Evolutionary conservation across 208 protist genomes (phyloP), one percentile per base, ranked within the genome.

Genomic region (Trypanosoma theileri): DNA sequence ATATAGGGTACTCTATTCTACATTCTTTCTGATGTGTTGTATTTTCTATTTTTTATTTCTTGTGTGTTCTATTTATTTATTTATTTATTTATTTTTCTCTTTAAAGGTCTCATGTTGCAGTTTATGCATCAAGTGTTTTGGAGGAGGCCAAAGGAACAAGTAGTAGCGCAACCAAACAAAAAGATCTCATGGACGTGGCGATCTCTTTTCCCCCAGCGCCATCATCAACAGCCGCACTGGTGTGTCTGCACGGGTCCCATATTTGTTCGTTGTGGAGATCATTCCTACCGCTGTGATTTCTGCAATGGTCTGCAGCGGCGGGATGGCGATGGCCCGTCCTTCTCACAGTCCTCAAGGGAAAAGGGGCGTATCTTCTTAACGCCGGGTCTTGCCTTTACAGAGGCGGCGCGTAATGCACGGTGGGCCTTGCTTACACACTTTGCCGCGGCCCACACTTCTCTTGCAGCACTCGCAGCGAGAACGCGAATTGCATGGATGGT

Each of bases 151-250:
- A 35, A 6, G 28, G 28, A 35, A 35, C 28, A 35, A 35, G 28
- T 35, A 35, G 1, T 35, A 35, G 1, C 4, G 28, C 1, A 35
- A 35, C 4, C 4, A 66, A 54, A 55, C 68, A 24, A 57, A 75
- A 35, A 55, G 72, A 16, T 26, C 16, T 14, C 52, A 41, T 59
- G 63, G 63, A 16, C 51, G 41, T 68, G 51, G 63, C 35, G 35
- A 21, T 24, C 40, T 3, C 53, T 53, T 1, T 42, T 41, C 24
- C 16, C 24, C 41, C 63, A 40, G 6, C 31, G 35, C 52, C n/a
- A 19, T 8, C 14, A 40, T n/a, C 28, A 31, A 35, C 28, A 35
- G 0, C 22, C 35, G 13, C 41, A 1, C 1, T 53, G 31, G n/a
- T 68, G 63, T 42, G 8, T 0, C 3, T 68, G 63, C 22, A 42